These are phyloP conservation scores for Trichosporon coremiiforme DNA, from an alignment of 1,284 basidiomycete species.

Conservation along the genomic window DNA sequence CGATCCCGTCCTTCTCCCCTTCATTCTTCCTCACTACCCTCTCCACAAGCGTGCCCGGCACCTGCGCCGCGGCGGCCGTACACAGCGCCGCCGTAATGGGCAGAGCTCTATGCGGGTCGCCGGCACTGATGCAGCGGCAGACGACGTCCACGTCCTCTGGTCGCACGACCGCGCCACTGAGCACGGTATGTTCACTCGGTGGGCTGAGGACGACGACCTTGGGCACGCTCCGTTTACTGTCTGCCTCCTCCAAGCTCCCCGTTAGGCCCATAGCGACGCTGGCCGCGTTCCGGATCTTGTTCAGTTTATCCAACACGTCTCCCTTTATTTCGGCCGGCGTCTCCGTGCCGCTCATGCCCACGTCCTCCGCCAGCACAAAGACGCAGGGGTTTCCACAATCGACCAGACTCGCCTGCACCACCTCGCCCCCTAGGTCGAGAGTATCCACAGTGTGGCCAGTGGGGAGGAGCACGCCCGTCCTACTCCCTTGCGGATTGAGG, in stretches of 20 bases:
- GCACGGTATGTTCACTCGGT: constrained; percentile 41
- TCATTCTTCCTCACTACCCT: constrained; percentile 48
- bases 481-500: constrained; percentile 66
- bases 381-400: constrained; percentile 75
- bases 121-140: constrained; percentile 71
- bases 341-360: constrained; percentile 44
- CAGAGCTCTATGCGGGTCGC: constrained; percentile 69
- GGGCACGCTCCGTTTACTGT: constrained; percentile 59
- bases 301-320: constrained; percentile 15
- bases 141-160: constrained; percentile 60
- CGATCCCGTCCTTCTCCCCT: constrained; percentile 48
- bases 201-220: constrained; percentile 67
- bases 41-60: constrained; percentile 62
- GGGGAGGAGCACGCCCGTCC: constrained; percentile 70
- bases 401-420: constrained; percentile 62
- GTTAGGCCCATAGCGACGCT: constrained; percentile 69
- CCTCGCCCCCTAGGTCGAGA: constrained; percentile 52
- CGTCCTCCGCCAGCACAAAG: constrained; percentile 61
- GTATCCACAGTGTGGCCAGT: constrained; percentile 62
- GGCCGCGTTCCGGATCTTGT: constrained; percentile 61
- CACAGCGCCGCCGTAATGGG: constrained; percentile 74
- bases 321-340: not conserved
- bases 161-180: constrained; percentile 38
- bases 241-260: constrained; percentile 60
- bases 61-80: constrained; percentile 66